phyloP scores from a whole-genome alignment of 1,284 basidiomycete species.

The Cutaneotrichosporon dermatis region DNA sequence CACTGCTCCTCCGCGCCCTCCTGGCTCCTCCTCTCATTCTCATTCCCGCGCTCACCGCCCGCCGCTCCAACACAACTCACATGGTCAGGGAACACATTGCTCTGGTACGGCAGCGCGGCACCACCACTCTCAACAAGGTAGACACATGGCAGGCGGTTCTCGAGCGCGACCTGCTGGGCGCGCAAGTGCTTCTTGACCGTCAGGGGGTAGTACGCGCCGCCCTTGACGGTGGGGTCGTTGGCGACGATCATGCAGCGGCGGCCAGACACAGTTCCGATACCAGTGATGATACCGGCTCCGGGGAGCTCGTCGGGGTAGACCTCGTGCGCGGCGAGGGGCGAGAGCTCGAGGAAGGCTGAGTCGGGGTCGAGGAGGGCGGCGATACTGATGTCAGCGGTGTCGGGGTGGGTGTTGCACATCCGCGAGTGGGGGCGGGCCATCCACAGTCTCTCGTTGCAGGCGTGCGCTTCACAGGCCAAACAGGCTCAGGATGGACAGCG shows the following conservation, averaged over 20 bases:
- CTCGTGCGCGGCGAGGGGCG: constrained; percentile 76
- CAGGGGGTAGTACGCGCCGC: constrained; percentile 87
- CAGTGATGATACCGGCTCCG: constrained; percentile 85
- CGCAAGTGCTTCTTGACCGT: constrained; percentile 94
- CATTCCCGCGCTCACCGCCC: background rate
- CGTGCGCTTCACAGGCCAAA: no score
- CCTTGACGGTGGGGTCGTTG: constrained; percentile 91
- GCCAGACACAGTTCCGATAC: constrained; percentile 72
- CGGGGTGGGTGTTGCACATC: no score
- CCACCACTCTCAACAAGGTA: constrained; percentile 70
- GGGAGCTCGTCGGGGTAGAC: constrained; percentile 81
- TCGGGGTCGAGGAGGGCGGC: constrained; percentile 72
- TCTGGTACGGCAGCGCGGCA: constrained; percentile 86
- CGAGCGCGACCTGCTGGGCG: constrained; percentile 85
- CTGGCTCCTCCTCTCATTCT: background rate
- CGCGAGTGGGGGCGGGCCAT: no score
- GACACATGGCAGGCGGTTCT: constrained; percentile 84
- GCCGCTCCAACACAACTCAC: constrained; percentile 10
- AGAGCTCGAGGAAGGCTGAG: constrained; percentile 86
- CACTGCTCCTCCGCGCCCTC: background rate
- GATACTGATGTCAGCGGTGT: constrained; percentile 50
- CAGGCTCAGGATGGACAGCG: no score
- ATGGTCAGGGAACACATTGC: constrained; percentile 60
- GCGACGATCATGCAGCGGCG: constrained; percentile 83
- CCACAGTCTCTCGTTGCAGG: no score